Evolutionary conservation across 1,284 basidiomycete species (phyloP).

Genomic region (Papiliotrema laurentii): DNA sequence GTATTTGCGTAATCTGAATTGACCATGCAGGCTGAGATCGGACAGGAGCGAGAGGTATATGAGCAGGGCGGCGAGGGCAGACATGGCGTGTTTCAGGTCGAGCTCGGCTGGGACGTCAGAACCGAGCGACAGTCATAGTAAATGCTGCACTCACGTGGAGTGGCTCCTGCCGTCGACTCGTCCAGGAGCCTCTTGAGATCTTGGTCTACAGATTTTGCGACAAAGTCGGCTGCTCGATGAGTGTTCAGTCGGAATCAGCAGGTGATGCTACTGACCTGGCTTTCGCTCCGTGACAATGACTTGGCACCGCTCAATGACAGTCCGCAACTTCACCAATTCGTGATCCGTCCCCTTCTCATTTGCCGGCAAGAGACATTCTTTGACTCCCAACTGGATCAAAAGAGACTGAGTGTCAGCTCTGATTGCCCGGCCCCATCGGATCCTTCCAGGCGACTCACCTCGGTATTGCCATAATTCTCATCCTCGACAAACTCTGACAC

Average conservation of each 20-base stretch:
- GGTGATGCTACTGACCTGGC: constrained; percentile 56
- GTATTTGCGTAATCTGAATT: constrained; percentile 77
- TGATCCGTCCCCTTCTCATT: constrained; percentile 61
- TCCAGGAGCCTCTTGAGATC: constrained; percentile 75
- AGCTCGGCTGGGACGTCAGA: constrained; percentile 61
- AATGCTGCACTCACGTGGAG: constrained; percentile 51
- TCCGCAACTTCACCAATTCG: constrained; percentile 77
- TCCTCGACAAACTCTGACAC: constrained; percentile 90
- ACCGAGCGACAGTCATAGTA: constrained; percentile 19
- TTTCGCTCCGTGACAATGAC: constrained; percentile 87
- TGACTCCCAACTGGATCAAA: constrained; percentile 92
- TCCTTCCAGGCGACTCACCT: constrained; percentile 58
- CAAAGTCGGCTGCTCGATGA: constrained; percentile 64
- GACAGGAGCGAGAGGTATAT: constrained; percentile 77
- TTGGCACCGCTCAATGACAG: constrained; percentile 81
- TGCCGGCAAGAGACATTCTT: constrained; percentile 70
- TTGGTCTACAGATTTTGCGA: constrained; percentile 71
- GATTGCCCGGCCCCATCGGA: background rate
- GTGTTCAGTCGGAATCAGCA: background rate
- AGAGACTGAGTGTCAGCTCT: constrained; percentile 60
- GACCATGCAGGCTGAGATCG: constrained; percentile 74
- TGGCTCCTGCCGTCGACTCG: constrained; percentile 51
- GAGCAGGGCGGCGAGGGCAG: constrained; percentile 75
- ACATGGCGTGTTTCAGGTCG: constrained; percentile 70
- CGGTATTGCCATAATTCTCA: constrained; percentile 91